These are phyloP conservation scores for Russula sp. DNA, from an alignment of 768 basidiomycete species.

Conservation along the genomic window DNA sequence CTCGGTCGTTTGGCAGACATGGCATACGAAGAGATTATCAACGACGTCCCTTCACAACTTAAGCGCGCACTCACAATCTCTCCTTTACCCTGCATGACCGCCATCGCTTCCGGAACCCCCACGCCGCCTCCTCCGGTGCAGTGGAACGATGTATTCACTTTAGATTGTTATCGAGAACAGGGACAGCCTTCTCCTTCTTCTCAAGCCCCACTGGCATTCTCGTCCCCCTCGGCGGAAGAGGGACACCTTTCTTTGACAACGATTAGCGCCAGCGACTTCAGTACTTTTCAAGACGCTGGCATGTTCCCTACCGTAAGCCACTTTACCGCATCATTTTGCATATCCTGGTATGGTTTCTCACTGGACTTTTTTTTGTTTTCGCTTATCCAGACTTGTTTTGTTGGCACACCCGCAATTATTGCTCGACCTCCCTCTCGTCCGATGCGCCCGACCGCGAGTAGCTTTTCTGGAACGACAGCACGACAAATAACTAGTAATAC, in stretches of 20 bases:
- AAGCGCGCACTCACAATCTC: background rate
- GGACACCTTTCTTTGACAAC: background rate
- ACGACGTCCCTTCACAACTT: background rate
- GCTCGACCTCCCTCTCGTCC: background rate
- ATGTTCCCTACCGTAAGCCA: slow-evolving; percentile 9
- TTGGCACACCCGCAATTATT: background rate
- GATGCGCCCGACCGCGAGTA: background rate
- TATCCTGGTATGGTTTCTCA: background rate
- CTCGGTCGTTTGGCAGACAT: slow-evolving; percentile 29
- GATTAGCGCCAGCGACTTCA: background rate
- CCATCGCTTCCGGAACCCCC: background rate
- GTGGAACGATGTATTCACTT: background rate
- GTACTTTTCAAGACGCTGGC: background rate
- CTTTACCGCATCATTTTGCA: background rate
- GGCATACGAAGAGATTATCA: slow-evolving; percentile 13
- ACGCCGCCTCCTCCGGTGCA: background rate
- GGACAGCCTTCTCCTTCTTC: too few species aligned
- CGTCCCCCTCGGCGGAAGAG: background rate
- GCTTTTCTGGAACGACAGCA: background rate
- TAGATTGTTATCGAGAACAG: background rate
- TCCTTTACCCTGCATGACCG: background rate
- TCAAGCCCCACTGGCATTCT: background rate
- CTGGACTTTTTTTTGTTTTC: too few species aligned
- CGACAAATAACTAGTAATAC: background rate
- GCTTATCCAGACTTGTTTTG: background rate